These are phyloP conservation scores for Mycena belliarum DNA, from an alignment of 768 basidiomycete species.

Conservation along the genomic window DNA sequence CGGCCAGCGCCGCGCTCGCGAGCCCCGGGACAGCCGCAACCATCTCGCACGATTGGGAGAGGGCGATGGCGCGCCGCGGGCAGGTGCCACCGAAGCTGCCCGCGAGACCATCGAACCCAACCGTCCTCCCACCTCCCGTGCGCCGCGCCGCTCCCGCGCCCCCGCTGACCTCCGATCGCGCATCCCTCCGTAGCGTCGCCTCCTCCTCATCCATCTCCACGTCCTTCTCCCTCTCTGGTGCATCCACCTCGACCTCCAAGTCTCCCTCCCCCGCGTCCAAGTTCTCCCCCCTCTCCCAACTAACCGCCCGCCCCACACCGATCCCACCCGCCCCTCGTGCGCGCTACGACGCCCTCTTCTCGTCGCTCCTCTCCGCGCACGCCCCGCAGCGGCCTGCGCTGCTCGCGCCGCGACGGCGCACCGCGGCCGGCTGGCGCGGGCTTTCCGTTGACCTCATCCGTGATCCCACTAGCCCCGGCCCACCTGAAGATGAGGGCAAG, in stretches of 20 bases:
- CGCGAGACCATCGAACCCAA: constrained; percentile 37
- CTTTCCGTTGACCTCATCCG: constrained; percentile 68
- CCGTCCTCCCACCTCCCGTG: constrained; percentile 10
- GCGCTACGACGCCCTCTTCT: constrained; percentile 71
- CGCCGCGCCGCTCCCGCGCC: constrained; percentile 20
- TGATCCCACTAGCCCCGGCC: constrained; percentile 36
- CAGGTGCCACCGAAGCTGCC: constrained; percentile 51
- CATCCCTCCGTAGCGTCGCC: constrained; percentile 30
- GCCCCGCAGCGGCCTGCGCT: constrained; percentile 43
- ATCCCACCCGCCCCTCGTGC: constrained; percentile 62
- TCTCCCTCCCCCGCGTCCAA: constrained; percentile 35
- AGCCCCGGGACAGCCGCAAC: constrained; percentile 53
- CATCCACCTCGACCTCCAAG: constrained; percentile 33
- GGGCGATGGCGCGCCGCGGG: constrained; percentile 38
- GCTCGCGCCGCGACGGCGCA: constrained; percentile 36
- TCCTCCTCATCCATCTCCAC: constrained; percentile 34
- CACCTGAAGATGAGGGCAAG: constrained; percentile 14
- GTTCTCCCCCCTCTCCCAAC: constrained; percentile 25
- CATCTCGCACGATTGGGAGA: constrained; percentile 53
- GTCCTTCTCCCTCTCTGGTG: no score
- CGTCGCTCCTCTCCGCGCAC: constrained; percentile 64
- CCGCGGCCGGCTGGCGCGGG: constrained; percentile 74
- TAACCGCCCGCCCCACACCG: constrained; percentile 57
- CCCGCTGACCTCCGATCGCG: constrained; percentile 25
- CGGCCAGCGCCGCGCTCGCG: constrained; percentile 45